A percentile compares a stretch with the other conserved stretches of the same genome.
These are phyloP conservation scores for Fraxinus paxiana DNA, from an alignment of 305 asterid species.

Conservation along the genomic window DNA sequence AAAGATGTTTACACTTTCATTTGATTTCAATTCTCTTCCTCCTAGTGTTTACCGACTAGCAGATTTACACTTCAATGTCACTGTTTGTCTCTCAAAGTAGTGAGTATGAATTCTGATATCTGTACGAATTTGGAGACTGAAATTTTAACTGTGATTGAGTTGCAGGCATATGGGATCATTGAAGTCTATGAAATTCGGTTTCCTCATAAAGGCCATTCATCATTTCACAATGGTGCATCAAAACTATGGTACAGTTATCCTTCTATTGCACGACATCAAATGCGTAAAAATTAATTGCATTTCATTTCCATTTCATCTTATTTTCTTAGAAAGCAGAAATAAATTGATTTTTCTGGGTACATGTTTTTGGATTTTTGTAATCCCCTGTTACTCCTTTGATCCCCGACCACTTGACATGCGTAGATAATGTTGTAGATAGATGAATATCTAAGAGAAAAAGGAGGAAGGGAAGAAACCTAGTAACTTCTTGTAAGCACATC, in stretches of 20 bases:
- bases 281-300: not conserved
- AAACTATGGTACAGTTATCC: slow-evolving; percentile 68
- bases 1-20: slow-evolving; percentile 8
- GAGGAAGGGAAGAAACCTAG: not conserved
- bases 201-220: slow-evolving; percentile 66
- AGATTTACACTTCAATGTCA: not conserved
- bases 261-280: not conserved
- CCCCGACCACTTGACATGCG: not conserved
- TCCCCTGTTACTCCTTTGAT: not conserved
- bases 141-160: slow-evolving; percentile 11
- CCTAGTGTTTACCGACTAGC: not conserved
- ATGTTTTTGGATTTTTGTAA: not conserved
- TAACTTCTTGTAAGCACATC: not conserved
- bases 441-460: not conserved
- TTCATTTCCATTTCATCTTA: not conserved
- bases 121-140: not conserved
- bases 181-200: slow-evolving; percentile 62
- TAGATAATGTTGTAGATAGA: not conserved
- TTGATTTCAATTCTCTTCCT: not conserved
- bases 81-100: not conserved
- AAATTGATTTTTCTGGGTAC: not conserved
- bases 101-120: not conserved
- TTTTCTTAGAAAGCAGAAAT: not conserved
- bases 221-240: slow-evolving; percentile 75
- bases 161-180: slow-evolving; percentile 94